phyloP scores from a whole-genome alignment of 352 stramenopile species.

The Phytophthora capsici region DNA sequence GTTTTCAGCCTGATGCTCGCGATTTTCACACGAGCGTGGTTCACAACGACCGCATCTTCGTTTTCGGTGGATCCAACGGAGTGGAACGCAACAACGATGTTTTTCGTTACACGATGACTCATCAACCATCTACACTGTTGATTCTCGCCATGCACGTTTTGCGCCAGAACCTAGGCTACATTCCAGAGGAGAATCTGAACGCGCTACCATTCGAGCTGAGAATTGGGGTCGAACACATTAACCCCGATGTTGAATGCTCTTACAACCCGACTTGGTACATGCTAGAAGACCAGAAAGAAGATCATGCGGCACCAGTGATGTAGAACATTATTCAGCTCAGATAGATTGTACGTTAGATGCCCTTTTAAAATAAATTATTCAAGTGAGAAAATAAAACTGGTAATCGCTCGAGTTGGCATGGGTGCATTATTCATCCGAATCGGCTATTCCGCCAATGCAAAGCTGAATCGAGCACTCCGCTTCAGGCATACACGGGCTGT shows the following conservation, averaged over 20 bases:
- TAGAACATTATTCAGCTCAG: constrained; percentile 27
- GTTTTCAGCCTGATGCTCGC: constrained; percentile 73
- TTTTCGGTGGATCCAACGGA: constrained; percentile 87
- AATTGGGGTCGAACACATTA: constrained; percentile 75
- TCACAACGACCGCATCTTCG: constrained; percentile 78
- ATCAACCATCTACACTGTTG: constrained; percentile 70
- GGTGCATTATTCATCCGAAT: constrained; percentile 57
- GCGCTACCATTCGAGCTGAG: constrained; percentile 67
- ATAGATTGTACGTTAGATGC: constrained; percentile 58
- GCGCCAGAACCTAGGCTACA: constrained; percentile 48
- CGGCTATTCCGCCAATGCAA: constrained; percentile 62
- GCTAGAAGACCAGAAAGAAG: constrained; percentile 56
- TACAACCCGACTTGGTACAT: constrained; percentile 77
- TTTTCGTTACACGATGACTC: constrained; percentile 64
- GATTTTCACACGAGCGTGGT: constrained; percentile 86
- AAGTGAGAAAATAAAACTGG: constrained; percentile 4
- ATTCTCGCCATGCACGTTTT: constrained; percentile 77
- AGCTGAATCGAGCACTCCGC: constrained; percentile 84
- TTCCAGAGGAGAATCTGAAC: constrained; percentile 51
- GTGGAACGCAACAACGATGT: constrained; percentile 86
- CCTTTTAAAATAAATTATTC: constrained; percentile 48
- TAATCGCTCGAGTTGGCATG: neutral
- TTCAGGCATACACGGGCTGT: constrained; percentile 88
- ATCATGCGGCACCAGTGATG: constrained; percentile 49
- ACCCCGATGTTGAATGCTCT: constrained; percentile 62